Base-by-base conservation (phyloP, 1,284 basidiomycete genomes). In the Heterobasidion occidentale region DNA sequence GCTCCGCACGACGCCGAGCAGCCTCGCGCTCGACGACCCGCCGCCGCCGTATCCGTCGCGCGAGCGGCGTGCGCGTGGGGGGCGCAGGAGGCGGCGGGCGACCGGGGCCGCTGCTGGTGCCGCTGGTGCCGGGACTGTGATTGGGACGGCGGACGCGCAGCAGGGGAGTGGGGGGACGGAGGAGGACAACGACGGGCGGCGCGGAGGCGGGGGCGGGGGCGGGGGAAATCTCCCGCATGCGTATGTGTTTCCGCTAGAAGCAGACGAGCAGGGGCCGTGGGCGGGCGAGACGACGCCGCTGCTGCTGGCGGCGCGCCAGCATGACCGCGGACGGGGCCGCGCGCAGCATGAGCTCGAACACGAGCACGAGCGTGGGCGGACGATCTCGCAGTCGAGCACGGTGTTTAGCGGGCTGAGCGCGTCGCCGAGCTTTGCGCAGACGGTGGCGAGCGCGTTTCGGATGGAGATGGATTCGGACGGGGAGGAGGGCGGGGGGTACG, bases 11-110 rank as follows among this genome's bases (percentile, higher is more conserved):
- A 15, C 50, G 11, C 17, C 55, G 8, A 55, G 49, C 20, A 50
- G 17, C 11, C 58, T 60, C 7, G 61, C 65, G 15, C 52, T 66
- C 17, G 61, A 68, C 3, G 84, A 87, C 59, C 84, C 85, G 0
- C 84, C 84, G 11, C 84, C 84, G 0, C 85, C 84, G 0, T 88
- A 87, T 65, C 85, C 83, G 42, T 77, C 81, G 0, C 71, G 74
- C 54, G 74, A 77, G 60, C 73, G 80, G n/a, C 75, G 78, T 36
- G 59, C 67, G 8, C 71, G 79, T 35, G 53, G 68, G 4, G 63
- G 62, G 27, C 27, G 27, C 27, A 35, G 71, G 71, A 52, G 57
- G 63, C 7, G 64, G 69, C 33, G 60, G 69, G 52, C 62, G 67
- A 53, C 27, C 4, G 27, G 27, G 27, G 27, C 27, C 0, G 27